Conservation (phyloP, 2,329 filamentous ascomycete genomes). For the Pseudogymnoascus sp. region DNA sequence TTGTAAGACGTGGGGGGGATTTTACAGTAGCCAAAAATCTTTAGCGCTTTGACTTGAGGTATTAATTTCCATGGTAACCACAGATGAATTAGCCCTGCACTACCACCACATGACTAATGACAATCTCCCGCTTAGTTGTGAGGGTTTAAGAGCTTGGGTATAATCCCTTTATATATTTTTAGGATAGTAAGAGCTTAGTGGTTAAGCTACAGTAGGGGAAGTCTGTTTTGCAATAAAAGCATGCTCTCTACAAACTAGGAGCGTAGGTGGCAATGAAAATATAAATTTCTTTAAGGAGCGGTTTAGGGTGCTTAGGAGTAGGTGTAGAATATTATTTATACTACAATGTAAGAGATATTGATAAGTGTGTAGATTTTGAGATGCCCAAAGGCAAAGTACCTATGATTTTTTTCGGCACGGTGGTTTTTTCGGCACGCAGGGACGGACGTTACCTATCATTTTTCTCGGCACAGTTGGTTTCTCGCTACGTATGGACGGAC, state of each 20-base stretch:
- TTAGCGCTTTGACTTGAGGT: conserved; percentile 12
- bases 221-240: too few species aligned
- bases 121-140: conserved; percentile 7
- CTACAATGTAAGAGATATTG: background rate
- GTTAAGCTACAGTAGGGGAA: conserved; percentile 6
- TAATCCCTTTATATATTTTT: background rate
- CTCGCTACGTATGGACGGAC: too few species aligned
- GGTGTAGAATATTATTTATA: background rate
- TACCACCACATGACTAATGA: conserved; percentile 5
- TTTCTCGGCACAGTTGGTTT: too few species aligned
- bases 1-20: background rate
- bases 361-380: too few species aligned
- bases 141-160: conserved; percentile 8
- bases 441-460: too few species aligned
- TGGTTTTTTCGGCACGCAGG: too few species aligned
- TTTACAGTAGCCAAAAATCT: background rate
- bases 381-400: too few species aligned
- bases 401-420: too few species aligned
- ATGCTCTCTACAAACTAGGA: too few species aligned
- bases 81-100: conserved; percentile 5
- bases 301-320: background rate
- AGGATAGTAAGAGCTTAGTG: conserved; percentile 6
- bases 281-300: background rate
- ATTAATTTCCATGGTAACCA: conserved; percentile 14
- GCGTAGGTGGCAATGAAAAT: background rate